These are phyloP conservation scores for Hygrophorus russula DNA, from an alignment of 768 basidiomycete species.

Conservation along the genomic window DNA sequence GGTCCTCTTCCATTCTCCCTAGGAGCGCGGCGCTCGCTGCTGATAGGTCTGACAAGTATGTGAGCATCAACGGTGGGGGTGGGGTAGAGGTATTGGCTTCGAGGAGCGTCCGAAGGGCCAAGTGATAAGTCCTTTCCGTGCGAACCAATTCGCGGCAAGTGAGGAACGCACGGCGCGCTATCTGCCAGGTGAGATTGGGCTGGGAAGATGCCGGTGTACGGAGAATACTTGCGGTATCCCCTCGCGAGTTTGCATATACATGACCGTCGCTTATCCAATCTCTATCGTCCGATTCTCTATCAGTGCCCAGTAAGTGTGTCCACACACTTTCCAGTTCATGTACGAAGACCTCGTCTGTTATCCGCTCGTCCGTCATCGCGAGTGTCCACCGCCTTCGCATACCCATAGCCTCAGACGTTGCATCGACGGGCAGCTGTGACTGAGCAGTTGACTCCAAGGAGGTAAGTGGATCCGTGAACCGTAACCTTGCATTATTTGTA, in stretches of 20 bases:
- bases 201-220: neutral
- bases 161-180: constrained; percentile 15
- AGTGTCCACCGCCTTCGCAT: constrained; percentile 14
- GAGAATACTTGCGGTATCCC: neutral
- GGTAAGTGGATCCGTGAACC: too few species aligned
- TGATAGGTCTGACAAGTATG: constrained; percentile 30
- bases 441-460: too few species aligned
- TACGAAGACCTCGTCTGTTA: constrained; percentile 26
- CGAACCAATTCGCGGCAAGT: constrained; percentile 18
- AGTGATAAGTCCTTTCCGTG: constrained; percentile 13
- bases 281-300: constrained; percentile 2
- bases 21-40: constrained; percentile 29
- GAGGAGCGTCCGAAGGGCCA: constrained; percentile 8
- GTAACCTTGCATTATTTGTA: too few species aligned
- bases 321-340: constrained; percentile 18
- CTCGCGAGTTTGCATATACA: neutral
- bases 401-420: neutral
- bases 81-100: constrained; percentile 14
- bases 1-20: constrained; percentile 25
- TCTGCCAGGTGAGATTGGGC: neutral
- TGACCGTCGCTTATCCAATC: neutral
- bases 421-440: neutral
- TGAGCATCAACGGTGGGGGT: constrained; percentile 27
- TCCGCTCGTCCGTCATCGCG: constrained; percentile 25
- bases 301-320: constrained; percentile 1